Evolutionary conservation across 768 basidiomycete genomes (phyloP), one percentile per base, ranked within the genome.

Genomic region (Austroboletus festivus): DNA sequence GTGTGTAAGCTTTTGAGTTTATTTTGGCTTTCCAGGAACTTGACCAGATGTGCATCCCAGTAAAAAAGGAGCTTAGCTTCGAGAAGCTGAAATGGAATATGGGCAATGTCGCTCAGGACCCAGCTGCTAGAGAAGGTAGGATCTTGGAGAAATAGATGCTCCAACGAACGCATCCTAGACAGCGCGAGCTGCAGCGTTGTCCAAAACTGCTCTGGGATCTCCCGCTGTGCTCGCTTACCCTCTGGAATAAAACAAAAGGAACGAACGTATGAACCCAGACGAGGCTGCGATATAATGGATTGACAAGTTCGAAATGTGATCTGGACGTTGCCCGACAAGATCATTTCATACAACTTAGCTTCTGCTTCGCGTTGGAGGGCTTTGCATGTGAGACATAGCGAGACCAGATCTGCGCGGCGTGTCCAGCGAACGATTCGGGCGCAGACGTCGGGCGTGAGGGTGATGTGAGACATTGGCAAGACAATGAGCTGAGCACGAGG

Each of bases 331-430:
- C 57, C 59, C 40, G 78, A 68, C 51, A 66, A 57, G 48, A 79
- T 46, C 20, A 58, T 48, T 19, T 70, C 62, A 61, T 82, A 83
- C 33, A 83, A 59, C 50, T 56, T 65, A 16, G 63, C 53, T 55
- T 81, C 78, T 28, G 80, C 77, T 44, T 72, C 72, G 43, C 61
- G 67, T 49, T 78, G 77, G 43, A 82, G 64, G 10, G 71, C 56
- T 61, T 73, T 79, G 59, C 63, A 77, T 7, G 74, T 72, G 41
- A 68, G 63, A 54, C 73, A 73, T 38, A 83, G 70, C 10, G 71
- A 60, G 0, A 63, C 48, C 21, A 81, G 71, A 49, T 79, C 76
- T 5, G 59, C 59, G 38, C 59, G 52, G 19, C 60, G 52, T 7
- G 65, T 52, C 54, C 70, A 70, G 23, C 65, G 65, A 9, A 71